Evolutionary conservation across 176 grass and related monocot genomes (phyloP), one percentile per base, ranked within the genome.

Genomic region (Lolium perenne): DNA sequence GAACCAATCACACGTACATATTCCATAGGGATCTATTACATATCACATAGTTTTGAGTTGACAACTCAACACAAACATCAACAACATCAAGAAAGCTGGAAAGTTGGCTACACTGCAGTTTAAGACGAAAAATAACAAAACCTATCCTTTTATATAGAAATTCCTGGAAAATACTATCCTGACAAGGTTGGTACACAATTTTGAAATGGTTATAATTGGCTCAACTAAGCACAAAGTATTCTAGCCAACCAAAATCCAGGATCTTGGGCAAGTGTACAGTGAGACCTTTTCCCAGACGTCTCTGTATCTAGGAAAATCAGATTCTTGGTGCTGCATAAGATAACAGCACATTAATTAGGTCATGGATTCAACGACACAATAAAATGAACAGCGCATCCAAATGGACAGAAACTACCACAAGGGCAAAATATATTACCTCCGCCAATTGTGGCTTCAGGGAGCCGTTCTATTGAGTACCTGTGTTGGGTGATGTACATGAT

Each of bases 401-500:
- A 63, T 51, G 10, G 22, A 71, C 80, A 58, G 51, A 38, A 68
- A 35, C 56, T 64, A 8, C 7, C 23, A 64, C 26, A 35, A n/a
- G n/a, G 10, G 76, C 8, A 74, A n/a, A 85, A 49, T 53, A 49
- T 22, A 56, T 78, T 22, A 93, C 95, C 95, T 95, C 93, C 95
- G 51, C 95, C 95, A 63, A 97, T 88, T 8, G 95, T 97, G 23
- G 93, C 95, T 92, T 97, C 95, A 77, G 93, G 95, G 1, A 97
- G 85, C 7, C 93, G 89, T 71, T 97, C 93, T 43, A 97, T 97
- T 14, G 93, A 97, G 76, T 97, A 95, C 77, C 66, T 83, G 74
- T 94, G 95, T 56, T 22, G 72, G 16, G 95, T 97, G 55, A 97
- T 97, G 64, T 94, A 97, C 95, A 97, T 94, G 70, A 97, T 93